Evolutionary conservation across 768 basidiomycete species (phyloP), one percentile per base, ranked within the genome.

Genomic region (Rubroboletus satanas): DNA sequence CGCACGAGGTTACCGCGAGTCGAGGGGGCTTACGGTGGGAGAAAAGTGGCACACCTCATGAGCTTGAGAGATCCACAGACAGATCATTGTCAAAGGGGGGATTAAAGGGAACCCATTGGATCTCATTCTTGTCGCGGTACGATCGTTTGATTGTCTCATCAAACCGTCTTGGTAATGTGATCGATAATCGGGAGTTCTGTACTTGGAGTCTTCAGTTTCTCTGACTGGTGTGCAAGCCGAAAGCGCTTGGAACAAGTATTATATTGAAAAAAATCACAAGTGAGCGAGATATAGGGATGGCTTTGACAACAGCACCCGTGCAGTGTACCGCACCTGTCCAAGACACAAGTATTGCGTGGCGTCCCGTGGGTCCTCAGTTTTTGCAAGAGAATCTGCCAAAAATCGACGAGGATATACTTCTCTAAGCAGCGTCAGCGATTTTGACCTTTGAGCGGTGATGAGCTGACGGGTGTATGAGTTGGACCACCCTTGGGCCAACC

Each of bases 101-200:
- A 23, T 88, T 88, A 63, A 90, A 91, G 0, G 78, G 81, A 32
- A 91, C 80, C 62, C 85, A 90, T 66, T 89, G 87, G n/a, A 81
- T 60, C 11, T 87, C 84, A 43, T 78, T 80, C 62, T 77, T 77
- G 56, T 88, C 84, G 4, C 87, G 79, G 68, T 90, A 91, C 0
- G 89, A 71, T 29, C 88, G 81, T 65, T 91, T 91, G 5, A 88
- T 91, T 0, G 88, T 89, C 68, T 91, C 88, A 53, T 90, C 88
- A 66, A 91, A 91, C 15, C 83, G 79, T 59, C n/a, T 84, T 83
- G 5, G 88, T 85, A 63, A 91, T 88, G 62, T 91, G 88, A 49
- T 90, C 88, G 8, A 91, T 73, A 5, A 64, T 87, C 88, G 2
- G 80, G 67, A 2, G 82, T 80, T 45, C 88, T 86, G 58, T 90